A percentile compares a stretch with the other conserved stretches of the same genome.
phyloP scores from a whole-genome alignment of 106 monocot species.

The Phalaenopsis equestris region DNA sequence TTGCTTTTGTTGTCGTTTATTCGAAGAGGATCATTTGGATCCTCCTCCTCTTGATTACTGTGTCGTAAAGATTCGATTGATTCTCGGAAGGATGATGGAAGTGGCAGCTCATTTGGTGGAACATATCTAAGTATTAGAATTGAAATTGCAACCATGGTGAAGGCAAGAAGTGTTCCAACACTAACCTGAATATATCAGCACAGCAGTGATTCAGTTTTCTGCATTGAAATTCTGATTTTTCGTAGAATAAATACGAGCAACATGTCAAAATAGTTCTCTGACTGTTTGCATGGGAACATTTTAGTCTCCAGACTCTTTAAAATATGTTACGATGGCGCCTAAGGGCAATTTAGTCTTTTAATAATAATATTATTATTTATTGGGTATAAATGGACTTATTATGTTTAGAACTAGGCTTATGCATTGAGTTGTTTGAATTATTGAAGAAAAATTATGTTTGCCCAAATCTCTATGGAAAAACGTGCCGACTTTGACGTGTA shows the following conservation, averaged over 20 bases:
- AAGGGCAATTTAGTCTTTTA: too few species aligned
- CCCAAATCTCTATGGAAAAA: too few species aligned
- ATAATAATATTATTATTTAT: too few species aligned
- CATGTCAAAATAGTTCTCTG: too few species aligned
- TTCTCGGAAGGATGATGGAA: conserved; percentile 66
- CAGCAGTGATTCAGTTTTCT: neutral
- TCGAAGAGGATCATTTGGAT: conserved; percentile 9
- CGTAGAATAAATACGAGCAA: neutral
- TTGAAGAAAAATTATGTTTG: too few species aligned
- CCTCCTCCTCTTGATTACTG: conserved; percentile 13
- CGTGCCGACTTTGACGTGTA: too few species aligned
- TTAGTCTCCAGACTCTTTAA: too few species aligned
- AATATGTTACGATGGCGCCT: too few species aligned
- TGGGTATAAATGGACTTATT: too few species aligned
- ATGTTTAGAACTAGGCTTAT: too few species aligned
- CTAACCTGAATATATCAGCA: conserved; percentile 50
- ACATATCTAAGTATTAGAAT: conserved; percentile 90
- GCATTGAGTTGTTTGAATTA: too few species aligned
- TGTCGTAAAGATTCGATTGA: conserved; percentile 36
- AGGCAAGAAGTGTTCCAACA: conserved; percentile 94
- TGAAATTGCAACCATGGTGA: conserved; percentile 84
- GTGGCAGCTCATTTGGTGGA: conserved; percentile 75
- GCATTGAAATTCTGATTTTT: neutral
- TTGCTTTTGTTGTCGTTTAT: conserved; percentile 1
- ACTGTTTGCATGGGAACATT: too few species aligned